Evolutionary conservation across 2,329 filamentous ascomycete species (phyloP), one percentile per base, ranked within the genome.

Genomic region (Erysiphe pulchra): DNA sequence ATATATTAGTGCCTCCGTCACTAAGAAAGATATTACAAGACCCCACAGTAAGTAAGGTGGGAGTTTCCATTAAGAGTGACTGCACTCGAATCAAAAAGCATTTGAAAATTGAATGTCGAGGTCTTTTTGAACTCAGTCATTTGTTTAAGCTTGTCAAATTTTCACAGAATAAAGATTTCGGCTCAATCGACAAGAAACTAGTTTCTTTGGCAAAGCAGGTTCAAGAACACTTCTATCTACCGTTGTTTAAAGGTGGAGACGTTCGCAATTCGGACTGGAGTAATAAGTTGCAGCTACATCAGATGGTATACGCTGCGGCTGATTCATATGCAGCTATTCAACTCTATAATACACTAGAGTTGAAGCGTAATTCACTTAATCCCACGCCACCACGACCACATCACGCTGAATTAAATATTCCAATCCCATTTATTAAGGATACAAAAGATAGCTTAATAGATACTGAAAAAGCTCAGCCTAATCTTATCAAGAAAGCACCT

Each of bases 321-420:
- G 84, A 92, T 58, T 79, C 83, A 0, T 94, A 93, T 57, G 84
- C 80, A 48, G 73, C 76, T 39, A 61, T 80, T 11, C 77, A 82
- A 47, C 63, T 94, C 1, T 92, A 74, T 55, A 66, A 82, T 48
- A 67, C 70, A 1, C 63, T 93, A 40, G 77, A 94, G 47, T 62
- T 70, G 44, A 72, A 79, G 53, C 69, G 86, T 14, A 65, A 71
- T 52, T 63, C 65, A 7, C 64, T 93, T 49, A 61, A 71, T 12
- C 84, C 84, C 1, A 68, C 63, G 2, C 86, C 86, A 5, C 79
- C 80, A 3, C 65, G 71, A 7, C 84, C 85, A 0, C 66, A 69
- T 14, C 69, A 74, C 52, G 75, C 71, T 3, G 85, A 92, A 55
- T 63, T 76, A 4, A 67, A 75, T 39, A 54, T 70, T 20, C 76